Evolutionary conservation across 108 stramenopile genomes (phyloP), one percentile per base, ranked within the genome.

Genomic region (Parmales sp.): DNA sequence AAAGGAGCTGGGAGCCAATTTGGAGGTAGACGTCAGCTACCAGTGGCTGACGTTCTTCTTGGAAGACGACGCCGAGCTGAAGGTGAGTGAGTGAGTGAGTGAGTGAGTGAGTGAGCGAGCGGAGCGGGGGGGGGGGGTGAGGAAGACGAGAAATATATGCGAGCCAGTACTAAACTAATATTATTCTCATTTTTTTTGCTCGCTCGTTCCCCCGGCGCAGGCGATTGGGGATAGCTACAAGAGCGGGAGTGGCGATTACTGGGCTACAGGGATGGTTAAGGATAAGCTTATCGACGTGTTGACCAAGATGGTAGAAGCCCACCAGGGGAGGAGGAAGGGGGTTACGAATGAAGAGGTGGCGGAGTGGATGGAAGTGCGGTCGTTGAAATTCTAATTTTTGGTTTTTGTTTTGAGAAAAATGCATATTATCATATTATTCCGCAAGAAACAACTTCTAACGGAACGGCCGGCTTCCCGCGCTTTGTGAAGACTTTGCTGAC

Each of bases 21-120:
- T 99, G 48, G 89, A 95, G 41, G 79, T 90, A 18, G 97, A 98
- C 73, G 95, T 98, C 6, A 69, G 89, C 16, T 96, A 91, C 72
- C 95, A 97, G 86, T 98, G 95, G 91, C 76, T 98, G 54, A 70
- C 80, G 37, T 98, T 98, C 82, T 98, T 98, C 73, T 74, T 97
- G 72, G 98, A 98, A 68, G 95, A 95, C 73, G 98, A 97, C 73
- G 90, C 94, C n/a, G 90, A 94, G 71, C 74, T 97, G 50, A 86
- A 69, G 31, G 66, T 73, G n/a, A n/a, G n/a, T n/a, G n/a, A n/a
- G n/a, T n/a, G n/a, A n/a, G n/a, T n/a, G n/a, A n/a, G n/a, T n/a
- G n/a, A n/a, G n/a, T n/a, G n/a, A n/a, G n/a, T n/a, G n/a, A n/a
- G n/a, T n/a, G n/a, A n/a, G n/a, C n/a, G n/a, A n/a, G n/a, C n/a